Conservation (phyloP, 1,139 yeast species). For the Suhomyces atakaporum region DNA sequence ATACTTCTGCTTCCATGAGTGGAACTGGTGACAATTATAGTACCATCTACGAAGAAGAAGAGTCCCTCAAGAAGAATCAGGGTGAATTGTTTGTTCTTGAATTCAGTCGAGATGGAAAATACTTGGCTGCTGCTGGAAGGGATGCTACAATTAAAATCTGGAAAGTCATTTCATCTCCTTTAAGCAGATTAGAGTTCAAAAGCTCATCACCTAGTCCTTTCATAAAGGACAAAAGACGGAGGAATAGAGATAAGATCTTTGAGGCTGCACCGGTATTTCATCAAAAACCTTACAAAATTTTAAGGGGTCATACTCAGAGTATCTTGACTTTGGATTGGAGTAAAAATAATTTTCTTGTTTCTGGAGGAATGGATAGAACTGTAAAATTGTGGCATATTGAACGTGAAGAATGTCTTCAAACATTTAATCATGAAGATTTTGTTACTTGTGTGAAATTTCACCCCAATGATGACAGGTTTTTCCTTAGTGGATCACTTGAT, state of each 20-base stretch:
- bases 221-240: conserved; percentile 16
- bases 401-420: conserved; percentile 59
- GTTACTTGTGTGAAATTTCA: conserved; percentile 84
- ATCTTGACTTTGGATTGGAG: conserved; percentile 85
- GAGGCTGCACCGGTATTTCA: conserved; percentile 79
- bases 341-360: conserved; percentile 74
- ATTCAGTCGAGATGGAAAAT: conserved; percentile 79
- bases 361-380: conserved; percentile 86
- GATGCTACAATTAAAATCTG: conserved; percentile 69
- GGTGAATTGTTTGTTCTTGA: conserved; percentile 70
- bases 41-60: conserved; percentile 6
- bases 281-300: conserved; percentile 61
- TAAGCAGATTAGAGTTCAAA: conserved; percentile 54
- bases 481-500: conserved; percentile 81
- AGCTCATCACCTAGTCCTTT: conserved; percentile 6
- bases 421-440: conserved; percentile 75
- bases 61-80: conserved; percentile 15
- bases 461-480: conserved; percentile 85
- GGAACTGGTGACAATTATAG: neutral
- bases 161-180: conserved; percentile 75
- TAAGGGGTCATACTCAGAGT: conserved; percentile 69
- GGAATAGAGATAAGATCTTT: conserved; percentile 18
- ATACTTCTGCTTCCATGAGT: neutral
- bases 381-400: conserved; percentile 86
- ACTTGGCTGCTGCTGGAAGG: conserved; percentile 80